Percentiles rank a stretch among this genome's conserved stretches.
phyloP scores from a whole-genome alignment of 2,329 filamentous ascomycete species.

The Drechslerella coelobrocha region DNA sequence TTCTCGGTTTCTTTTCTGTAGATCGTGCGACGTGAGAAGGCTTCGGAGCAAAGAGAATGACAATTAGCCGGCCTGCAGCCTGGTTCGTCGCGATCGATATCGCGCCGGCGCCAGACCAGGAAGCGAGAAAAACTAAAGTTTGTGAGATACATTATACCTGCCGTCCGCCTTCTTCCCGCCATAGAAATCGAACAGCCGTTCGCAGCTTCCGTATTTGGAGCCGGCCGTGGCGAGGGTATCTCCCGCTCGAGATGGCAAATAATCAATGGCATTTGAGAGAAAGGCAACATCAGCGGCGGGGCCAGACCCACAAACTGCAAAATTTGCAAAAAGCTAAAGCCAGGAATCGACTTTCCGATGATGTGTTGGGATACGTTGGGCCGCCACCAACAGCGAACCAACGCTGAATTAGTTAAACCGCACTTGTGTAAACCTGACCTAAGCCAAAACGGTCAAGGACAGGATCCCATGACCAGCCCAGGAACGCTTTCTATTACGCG shows the following conservation, averaged over 20 bases:
- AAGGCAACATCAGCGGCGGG: too few species aligned
- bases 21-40: background rate
- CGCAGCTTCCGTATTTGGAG: slow-evolving; percentile 30
- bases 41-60: background rate
- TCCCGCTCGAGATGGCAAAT: background rate
- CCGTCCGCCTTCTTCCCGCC: background rate
- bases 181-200: slow-evolving; percentile 16
- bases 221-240: slow-evolving; percentile 14
- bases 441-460: background rate
- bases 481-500: background rate
- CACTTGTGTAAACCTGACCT: background rate
- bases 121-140: background rate
- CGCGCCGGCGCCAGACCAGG: background rate
- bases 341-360: too few species aligned
- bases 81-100: too few species aligned
- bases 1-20: background rate
- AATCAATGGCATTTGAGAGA: background rate
- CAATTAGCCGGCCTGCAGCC: background rate
- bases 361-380: too few species aligned
- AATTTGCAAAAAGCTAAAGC: too few species aligned
- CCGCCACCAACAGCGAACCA: background rate
- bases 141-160: background rate
- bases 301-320: background rate
- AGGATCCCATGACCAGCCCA: background rate
- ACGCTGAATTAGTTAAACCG: background rate